A percentile compares a stretch with the other conserved stretches of the same genome.
Conservation (phyloP, 768 basidiomycete species). For the Rhizopogon roseolus region DNA sequence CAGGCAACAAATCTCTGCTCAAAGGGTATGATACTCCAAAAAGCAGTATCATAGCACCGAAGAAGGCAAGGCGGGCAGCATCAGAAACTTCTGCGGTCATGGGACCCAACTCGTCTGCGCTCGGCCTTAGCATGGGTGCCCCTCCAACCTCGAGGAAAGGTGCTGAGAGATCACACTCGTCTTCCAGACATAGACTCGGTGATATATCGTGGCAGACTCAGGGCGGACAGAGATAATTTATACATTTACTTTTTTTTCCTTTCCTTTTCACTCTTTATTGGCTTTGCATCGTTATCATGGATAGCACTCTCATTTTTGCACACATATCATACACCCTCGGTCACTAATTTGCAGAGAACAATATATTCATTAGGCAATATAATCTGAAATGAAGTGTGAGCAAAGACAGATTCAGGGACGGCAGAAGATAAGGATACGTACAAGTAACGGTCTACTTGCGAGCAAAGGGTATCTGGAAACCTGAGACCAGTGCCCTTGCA, state of each 20-base stretch:
- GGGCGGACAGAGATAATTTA: slow-evolving; percentile 16
- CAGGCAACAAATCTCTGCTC: slow-evolving; percentile 21
- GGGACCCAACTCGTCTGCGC: slow-evolving; percentile 13
- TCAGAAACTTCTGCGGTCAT: slow-evolving; percentile 55
- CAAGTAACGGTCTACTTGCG: slow-evolving; percentile 27
- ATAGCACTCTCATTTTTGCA: slow-evolving; percentile 29
- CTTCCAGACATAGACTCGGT: slow-evolving; percentile 49
- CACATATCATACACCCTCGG: slow-evolving; percentile 17
- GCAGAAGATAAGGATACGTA: neutral
- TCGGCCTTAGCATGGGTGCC: slow-evolving; percentile 7
- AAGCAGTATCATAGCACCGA: slow-evolving; percentile 49
- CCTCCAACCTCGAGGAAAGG: slow-evolving; percentile 23
- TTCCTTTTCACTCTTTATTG: slow-evolving; percentile 14
- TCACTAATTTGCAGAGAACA: slow-evolving; percentile 19
- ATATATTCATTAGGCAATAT: slow-evolving; percentile 1
- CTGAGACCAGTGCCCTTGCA: slow-evolving; percentile 83
- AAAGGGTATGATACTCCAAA: slow-evolving; percentile 35
- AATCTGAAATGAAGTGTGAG: neutral
- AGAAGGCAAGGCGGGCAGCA: slow-evolving; percentile 60
- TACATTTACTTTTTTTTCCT: slow-evolving; percentile 11
- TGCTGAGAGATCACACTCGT: slow-evolving; percentile 30
- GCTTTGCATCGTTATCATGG: slow-evolving; percentile 14
- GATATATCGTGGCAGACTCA: slow-evolving; percentile 58
- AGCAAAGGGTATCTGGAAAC: slow-evolving; percentile 87
- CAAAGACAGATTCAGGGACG: neutral